Conservation (phyloP, 352 stramenopile species). For the Phytophthora boehmeriae region DNA sequence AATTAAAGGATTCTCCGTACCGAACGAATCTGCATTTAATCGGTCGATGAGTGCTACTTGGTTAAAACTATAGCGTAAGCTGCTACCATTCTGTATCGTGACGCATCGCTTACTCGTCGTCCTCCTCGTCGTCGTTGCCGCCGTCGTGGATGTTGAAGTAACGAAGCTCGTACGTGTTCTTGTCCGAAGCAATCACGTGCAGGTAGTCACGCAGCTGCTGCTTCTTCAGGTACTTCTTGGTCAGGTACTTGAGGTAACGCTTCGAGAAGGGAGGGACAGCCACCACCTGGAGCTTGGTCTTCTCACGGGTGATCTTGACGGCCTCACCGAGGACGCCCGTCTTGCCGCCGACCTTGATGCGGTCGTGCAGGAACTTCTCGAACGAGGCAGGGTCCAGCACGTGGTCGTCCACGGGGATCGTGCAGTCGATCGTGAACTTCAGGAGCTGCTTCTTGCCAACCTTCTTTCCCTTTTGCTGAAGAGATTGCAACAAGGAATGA, state of each 20-base stretch:
- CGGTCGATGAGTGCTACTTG: conserved; percentile 3
- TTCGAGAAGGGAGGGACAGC: conserved; percentile 97
- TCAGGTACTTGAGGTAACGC: conserved; percentile 99
- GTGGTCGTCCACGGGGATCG: conserved; percentile 98
- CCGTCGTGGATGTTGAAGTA: conserved; percentile 98
- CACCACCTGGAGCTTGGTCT: conserved; percentile 97
- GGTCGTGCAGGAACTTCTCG: conserved; percentile 99
- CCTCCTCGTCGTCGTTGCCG: conserved; percentile 90
- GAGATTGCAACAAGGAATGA: not conserved
- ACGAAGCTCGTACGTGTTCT: conserved; percentile 98
- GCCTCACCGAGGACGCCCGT: conserved; percentile 95
- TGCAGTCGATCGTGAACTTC: conserved; percentile 95
- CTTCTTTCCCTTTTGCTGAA: conserved; percentile 87
- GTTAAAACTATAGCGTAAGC: conserved; percentile 23
- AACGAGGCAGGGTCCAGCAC: conserved; percentile 99
- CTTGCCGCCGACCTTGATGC: conserved; percentile 99
- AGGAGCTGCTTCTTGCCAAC: conserved; percentile 90
- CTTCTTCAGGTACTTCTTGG: conserved; percentile 99
- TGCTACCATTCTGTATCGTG: conserved; percentile 10
- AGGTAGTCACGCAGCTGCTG: conserved; percentile 99
- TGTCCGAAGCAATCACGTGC: conserved; percentile 98
- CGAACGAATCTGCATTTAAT: conserved; percentile 42
- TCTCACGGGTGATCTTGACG: conserved; percentile 96
- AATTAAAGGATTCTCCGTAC: conserved; percentile 25
- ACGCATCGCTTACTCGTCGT: conserved; percentile 79